Percentiles rank a stretch among this genome's conserved stretches.
These are phyloP conservation scores for Mytilinidion resinicola DNA, from an alignment of 495 filamentous ascomycete genomes.

Conservation along the genomic window DNA sequence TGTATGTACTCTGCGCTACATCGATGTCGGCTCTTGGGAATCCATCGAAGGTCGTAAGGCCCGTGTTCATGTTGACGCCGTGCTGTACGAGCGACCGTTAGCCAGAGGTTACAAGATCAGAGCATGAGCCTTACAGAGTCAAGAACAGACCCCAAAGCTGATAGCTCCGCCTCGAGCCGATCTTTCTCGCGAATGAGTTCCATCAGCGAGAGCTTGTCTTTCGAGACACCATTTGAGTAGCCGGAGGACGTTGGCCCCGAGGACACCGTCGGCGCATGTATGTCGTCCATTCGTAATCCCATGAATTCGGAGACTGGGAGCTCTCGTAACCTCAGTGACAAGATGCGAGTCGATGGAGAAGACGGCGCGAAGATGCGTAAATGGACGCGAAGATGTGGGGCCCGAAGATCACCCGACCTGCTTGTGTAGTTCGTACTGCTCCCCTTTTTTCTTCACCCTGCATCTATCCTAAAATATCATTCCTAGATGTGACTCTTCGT, in stretches of 20 bases:
- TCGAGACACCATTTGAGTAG: slow-evolving; percentile 29
- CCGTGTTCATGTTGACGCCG: slow-evolving; percentile 85
- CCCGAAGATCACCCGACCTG: too few relatives aligned
- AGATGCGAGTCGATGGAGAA: too few relatives aligned
- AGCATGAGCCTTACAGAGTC: slow-evolving; percentile 61
- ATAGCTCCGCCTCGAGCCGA: slow-evolving; percentile 74
- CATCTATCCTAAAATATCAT: too few relatives aligned
- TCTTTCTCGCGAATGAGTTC: slow-evolving; percentile 71
- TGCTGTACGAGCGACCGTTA: slow-evolving; percentile 51
- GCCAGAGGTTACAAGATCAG: slow-evolving; percentile 1
- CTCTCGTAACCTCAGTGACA: too few relatives aligned
- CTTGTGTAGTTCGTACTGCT: too few relatives aligned
- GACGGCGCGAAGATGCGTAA: too few relatives aligned
- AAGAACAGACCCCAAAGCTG: slow-evolving; percentile 74
- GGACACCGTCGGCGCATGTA: slow-evolving; percentile 39
- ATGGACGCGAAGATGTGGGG: too few relatives aligned
- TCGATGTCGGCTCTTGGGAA: slow-evolving; percentile 92
- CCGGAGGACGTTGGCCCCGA: slow-evolving; percentile 36
- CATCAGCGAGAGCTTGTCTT: slow-evolving; percentile 32
- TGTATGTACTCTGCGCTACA: slow-evolving; percentile 80
- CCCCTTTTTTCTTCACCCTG: too few relatives aligned
- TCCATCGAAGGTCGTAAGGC: slow-evolving; percentile 82
- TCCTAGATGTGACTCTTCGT: too few relatives aligned
- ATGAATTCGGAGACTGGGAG: slow-evolving; percentile 3
- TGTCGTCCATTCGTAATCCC: slow-evolving; percentile 31